phyloP scores from a whole-genome alignment of 495 filamentous ascomycete species.

The Geoglossum glabrum region DNA sequence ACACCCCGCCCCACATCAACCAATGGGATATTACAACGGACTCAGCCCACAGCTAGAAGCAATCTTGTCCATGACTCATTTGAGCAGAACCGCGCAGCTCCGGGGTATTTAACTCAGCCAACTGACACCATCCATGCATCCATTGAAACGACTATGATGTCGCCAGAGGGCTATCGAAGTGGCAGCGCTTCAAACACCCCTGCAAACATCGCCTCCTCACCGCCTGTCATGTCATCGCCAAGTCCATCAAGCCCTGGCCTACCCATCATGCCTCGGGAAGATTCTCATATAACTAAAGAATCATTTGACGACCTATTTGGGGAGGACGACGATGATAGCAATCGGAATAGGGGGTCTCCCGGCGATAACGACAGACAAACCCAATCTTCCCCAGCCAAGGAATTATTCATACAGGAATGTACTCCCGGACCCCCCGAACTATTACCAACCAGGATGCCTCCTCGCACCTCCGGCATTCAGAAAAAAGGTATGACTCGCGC shows the following conservation, averaged over 20 bases:
- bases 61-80: conserved; percentile 21
- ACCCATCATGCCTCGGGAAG: conserved; percentile 39
- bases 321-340: conserved; percentile 16
- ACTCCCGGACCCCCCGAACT: conserved; percentile 16
- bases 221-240: conserved; percentile 43
- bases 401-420: conserved; percentile 5
- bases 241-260: conserved; percentile 53
- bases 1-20: conserved; percentile 31
- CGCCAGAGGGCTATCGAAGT: conserved; percentile 29
- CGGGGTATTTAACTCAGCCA: neutral
- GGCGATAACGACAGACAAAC: conserved; percentile 4
- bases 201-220: conserved; percentile 54
- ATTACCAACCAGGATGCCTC: conserved; percentile 12
- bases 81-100: neutral
- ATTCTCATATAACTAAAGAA: conserved; percentile 71
- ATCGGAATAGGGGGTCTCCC: neutral
- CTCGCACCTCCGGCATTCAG: neutral
- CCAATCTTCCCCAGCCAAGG: conserved; percentile 4
- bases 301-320: conserved; percentile 38
- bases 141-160: conserved; percentile 30
- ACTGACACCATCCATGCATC: conserved; percentile 12
- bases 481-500: neutral
- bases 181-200: conserved; percentile 35
- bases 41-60: conserved; percentile 6
- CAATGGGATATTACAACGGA: neutral